Evolutionary conservation across 768 basidiomycete genomes (phyloP).

Genomic region (Pleurotus platypus): DNA sequence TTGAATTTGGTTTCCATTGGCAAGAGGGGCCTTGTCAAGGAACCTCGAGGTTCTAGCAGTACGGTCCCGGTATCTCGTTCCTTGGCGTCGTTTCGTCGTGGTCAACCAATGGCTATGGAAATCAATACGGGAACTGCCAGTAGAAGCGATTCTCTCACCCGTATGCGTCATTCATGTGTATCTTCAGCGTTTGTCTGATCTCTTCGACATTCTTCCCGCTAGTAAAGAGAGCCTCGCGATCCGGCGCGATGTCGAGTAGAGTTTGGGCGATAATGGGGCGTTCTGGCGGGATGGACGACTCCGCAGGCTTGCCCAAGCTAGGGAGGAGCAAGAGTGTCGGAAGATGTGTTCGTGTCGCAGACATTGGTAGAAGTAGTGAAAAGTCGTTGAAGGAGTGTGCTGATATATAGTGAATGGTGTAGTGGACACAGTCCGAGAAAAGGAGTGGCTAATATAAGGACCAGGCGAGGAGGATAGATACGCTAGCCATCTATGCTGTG

Average conservation of each 20-base stretch:
- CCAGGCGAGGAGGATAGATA: constrained; percentile 7
- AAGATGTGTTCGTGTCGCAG: constrained; percentile 11
- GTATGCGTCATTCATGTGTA: constrained; percentile 17
- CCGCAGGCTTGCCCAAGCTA: constrained; percentile 9
- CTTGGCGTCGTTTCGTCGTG: constrained; percentile 17
- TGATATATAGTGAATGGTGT: not conserved
- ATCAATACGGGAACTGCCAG: not conserved
- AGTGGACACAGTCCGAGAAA: not conserved
- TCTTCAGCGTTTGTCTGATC: constrained; percentile 25
- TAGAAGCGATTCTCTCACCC: constrained; percentile 15
- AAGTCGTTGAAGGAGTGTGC: no score
- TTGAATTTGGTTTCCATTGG: not conserved
- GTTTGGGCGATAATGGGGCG: constrained; percentile 21
- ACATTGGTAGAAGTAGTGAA: constrained; percentile 4
- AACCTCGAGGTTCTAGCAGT: constrained; percentile 23
- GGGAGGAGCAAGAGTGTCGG: constrained; percentile 17
- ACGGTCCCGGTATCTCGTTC: constrained; percentile 20
- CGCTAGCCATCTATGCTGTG: not conserved
- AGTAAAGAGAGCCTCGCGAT: constrained; percentile 27
- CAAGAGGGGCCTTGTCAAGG: constrained; percentile 9
- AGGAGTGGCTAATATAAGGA: constrained; percentile 3
- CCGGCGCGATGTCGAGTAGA: constrained; percentile 29
- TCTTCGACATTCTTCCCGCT: constrained; percentile 23
- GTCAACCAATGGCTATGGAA: constrained; percentile 30
- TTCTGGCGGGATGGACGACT: constrained; percentile 19